Evolutionary conservation across 352 stramenopile genomes (phyloP).

Genomic region (Globisporangium mamillatum): DNA sequence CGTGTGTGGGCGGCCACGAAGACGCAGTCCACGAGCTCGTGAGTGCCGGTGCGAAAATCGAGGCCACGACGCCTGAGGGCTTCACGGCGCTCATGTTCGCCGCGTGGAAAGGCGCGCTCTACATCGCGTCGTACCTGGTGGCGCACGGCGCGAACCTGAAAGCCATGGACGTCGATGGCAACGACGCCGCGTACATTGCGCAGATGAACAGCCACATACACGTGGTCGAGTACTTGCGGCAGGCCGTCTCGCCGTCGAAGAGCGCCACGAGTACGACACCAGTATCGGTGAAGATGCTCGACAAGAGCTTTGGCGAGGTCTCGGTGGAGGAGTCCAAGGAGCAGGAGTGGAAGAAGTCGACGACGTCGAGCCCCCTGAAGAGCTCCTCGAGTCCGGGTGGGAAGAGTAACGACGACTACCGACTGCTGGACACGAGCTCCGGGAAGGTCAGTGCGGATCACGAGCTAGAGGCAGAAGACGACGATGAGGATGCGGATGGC

Average conservation of each 20-base stretch:
- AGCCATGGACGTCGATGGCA: conserved; percentile 46
- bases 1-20: conserved; percentile 47
- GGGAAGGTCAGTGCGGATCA: not conserved
- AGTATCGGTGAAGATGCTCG: conserved; percentile 14
- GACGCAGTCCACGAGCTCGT: conserved; percentile 43
- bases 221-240: conserved; percentile 41
- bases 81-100: conserved; percentile 61
- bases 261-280: conserved; percentile 24
- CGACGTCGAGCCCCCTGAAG: conserved; percentile 8
- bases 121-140: conserved; percentile 36
- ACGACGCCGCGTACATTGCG: conserved; percentile 48
- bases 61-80: conserved; percentile 43
- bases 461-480: not conserved
- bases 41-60: conserved; percentile 35
- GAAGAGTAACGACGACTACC: conserved; percentile 6
- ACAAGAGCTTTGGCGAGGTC: conserved; percentile 17
- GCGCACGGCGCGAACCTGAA: conserved; percentile 32
- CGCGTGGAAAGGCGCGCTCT: conserved; percentile 39
- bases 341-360: conserved; percentile 17
- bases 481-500: not conserved
- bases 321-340: conserved; percentile 21
- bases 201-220: conserved; percentile 44
- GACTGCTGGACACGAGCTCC: not conserved
- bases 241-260: not conserved
- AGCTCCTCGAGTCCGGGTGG: conserved; percentile 1